A percentile compares a stretch with the other conserved stretches of the same genome.
Conservation (phyloP, 805 yeast species). For the Suhomyces sp. region DNA sequence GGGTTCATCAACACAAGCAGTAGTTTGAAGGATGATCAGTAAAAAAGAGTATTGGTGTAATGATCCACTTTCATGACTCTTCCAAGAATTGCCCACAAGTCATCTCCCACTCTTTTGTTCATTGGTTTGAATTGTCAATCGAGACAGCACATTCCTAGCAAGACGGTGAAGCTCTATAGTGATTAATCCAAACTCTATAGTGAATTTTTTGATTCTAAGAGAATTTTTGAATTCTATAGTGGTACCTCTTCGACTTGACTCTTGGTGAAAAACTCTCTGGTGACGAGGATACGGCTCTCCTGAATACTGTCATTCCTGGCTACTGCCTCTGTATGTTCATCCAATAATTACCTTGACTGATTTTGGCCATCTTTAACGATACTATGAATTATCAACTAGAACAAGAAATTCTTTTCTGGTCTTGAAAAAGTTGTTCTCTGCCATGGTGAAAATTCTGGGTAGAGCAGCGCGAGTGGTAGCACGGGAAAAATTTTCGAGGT, state of each 20-base stretch:
- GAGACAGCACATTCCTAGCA: background rate
- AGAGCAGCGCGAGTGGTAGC: slow-evolving; percentile 5
- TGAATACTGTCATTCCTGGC: background rate
- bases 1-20: background rate
- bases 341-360: slow-evolving; percentile 54
- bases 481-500: slow-evolving; percentile 8
- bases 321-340: background rate
- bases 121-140: too few relatives aligned
- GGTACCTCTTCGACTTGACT: background rate
- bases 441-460: slow-evolving; percentile 4
- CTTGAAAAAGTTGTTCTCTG: slow-evolving; percentile 3
- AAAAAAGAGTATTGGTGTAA: background rate
- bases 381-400: slow-evolving; percentile 2
- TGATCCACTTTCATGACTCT: background rate
- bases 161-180: background rate
- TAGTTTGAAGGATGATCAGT: background rate
- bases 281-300: background rate
- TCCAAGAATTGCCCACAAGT: background rate
- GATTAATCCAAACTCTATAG: too few relatives aligned
- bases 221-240: background rate
- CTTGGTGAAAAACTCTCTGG: background rate
- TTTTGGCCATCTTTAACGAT: slow-evolving; percentile 52
- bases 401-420: background rate
- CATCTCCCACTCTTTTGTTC: background rate
- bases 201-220: too few relatives aligned